These are phyloP conservation scores for Corylus avellana DNA, from an alignment of 306 rosid genomes.

Conservation along the genomic window DNA sequence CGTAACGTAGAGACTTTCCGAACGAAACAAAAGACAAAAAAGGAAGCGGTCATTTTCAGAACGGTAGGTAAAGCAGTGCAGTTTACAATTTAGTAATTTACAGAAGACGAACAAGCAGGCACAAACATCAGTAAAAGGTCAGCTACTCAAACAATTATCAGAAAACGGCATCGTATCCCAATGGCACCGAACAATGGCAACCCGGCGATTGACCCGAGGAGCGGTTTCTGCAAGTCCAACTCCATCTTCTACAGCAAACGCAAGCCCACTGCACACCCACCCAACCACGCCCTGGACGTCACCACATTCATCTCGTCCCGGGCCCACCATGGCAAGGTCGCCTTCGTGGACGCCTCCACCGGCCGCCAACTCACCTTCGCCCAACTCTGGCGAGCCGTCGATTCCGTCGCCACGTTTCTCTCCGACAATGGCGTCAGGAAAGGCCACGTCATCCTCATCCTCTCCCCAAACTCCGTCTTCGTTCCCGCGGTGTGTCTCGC, in stretches of 20 bases:
- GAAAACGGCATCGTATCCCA: background rate
- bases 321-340: constrained; percentile 63
- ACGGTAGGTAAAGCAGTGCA: no score
- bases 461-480: constrained; percentile 78
- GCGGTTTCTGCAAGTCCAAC: constrained; percentile 67
- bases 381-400: constrained; percentile 65
- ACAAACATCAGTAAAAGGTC: no score
- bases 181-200: constrained; percentile 4
- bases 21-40: no score
- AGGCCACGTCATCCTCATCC: constrained; percentile 77
- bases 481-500: constrained; percentile 81
- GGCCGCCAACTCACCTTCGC: constrained; percentile 62
- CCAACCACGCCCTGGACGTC: constrained; percentile 49
- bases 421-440: constrained; percentile 63
- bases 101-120: no score
- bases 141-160: no score
- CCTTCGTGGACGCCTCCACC: constrained; percentile 80
- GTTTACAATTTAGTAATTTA: no score
- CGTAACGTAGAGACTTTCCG: no score
- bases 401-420: constrained; percentile 58
- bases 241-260: constrained; percentile 80
- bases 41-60: no score
- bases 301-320: constrained; percentile 81
- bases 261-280: constrained; percentile 55
- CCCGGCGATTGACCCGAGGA: constrained; percentile 39